phyloP scores from a whole-genome alignment of 176 grass and related monocot species.

The Thinopyrum elongatum region DNA sequence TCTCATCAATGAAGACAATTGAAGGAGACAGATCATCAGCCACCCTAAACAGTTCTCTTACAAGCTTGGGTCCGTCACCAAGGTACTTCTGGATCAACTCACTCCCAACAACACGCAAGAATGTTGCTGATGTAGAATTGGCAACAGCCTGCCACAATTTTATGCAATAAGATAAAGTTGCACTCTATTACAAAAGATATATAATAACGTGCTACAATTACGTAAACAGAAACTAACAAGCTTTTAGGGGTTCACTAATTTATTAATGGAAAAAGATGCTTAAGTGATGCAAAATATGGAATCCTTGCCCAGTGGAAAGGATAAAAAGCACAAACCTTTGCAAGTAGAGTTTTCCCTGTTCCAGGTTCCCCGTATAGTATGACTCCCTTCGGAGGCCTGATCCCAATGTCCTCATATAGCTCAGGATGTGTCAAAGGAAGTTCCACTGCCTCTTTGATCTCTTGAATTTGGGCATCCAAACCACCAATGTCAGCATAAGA shows the following conservation, averaged over 20 bases:
- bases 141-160: constrained; percentile 58
- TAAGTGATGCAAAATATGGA: background rate
- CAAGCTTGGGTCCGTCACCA: constrained; percentile 83
- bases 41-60: constrained; percentile 83
- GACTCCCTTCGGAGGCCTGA: constrained; percentile 83
- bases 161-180: background rate
- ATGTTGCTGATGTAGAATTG: constrained; percentile 85
- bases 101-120: constrained; percentile 87
- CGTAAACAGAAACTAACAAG: background rate
- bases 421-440: constrained; percentile 82
- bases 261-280: background rate
- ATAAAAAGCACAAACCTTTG: constrained; percentile 51
- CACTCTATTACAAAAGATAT: background rate
- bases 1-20: constrained; percentile 93
- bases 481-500: constrained; percentile 86
- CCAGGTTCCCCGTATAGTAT: constrained; percentile 82
- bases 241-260: background rate
- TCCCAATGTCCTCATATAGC: constrained; percentile 83
- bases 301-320: background rate
- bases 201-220: background rate
- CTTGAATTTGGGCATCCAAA: constrained; percentile 86
- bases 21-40: constrained; percentile 85
- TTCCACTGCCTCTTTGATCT: constrained; percentile 81
- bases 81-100: constrained; percentile 89
- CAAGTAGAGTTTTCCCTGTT: constrained; percentile 84